Evolutionary conservation across 768 basidiomycete species (phyloP).

Genomic region (Boletus vermiculosoides): DNA sequence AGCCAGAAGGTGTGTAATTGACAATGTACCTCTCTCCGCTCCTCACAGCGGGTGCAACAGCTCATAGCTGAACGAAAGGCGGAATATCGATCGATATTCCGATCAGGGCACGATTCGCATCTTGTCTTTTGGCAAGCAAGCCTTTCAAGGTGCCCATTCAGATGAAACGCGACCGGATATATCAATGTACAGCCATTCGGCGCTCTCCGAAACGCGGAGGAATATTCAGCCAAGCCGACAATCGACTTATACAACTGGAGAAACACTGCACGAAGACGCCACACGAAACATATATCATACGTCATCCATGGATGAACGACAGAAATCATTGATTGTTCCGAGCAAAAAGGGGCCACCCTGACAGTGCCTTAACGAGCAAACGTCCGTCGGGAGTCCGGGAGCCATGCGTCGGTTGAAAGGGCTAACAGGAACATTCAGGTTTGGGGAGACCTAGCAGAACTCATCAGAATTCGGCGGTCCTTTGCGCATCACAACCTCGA

Average conservation of each 20-base stretch:
- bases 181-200: neutral
- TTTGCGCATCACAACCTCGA: neutral
- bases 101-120: neutral
- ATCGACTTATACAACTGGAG: neutral
- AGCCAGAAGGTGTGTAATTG: neutral
- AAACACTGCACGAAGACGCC: neutral
- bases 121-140: neutral
- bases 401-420: neutral
- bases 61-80: neutral
- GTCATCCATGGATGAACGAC: neutral
- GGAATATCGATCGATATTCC: neutral
- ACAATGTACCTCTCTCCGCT: neutral
- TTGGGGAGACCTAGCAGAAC: neutral
- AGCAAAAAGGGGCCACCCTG: neutral
- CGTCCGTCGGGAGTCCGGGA: neutral
- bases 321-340: neutral
- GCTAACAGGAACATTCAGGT: neutral
- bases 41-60: neutral
- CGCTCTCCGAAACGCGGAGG: neutral
- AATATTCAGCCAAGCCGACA: neutral
- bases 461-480: neutral
- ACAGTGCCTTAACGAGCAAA: neutral
- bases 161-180: conserved; percentile 6
- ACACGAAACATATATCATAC: neutral
- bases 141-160: neutral